phyloP scores from a whole-genome alignment of 2,329 filamentous ascomycete species.

The Lecanicillium sp. region DNA sequence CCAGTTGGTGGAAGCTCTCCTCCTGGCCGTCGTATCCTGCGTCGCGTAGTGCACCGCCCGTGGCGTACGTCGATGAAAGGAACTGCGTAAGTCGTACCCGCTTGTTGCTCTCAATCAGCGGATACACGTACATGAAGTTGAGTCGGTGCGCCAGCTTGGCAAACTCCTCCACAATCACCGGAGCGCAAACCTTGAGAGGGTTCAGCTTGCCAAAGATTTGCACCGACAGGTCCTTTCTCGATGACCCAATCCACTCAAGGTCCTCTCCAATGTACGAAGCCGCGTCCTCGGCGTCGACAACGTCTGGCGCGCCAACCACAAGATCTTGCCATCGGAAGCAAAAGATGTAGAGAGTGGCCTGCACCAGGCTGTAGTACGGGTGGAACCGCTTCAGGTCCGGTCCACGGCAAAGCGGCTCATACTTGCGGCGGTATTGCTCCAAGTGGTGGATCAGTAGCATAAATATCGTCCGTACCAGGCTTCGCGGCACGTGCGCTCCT shows the following conservation, averaged over 20 bases:
- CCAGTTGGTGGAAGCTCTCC: slow-evolving; percentile 76
- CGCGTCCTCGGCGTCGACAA: slow-evolving; percentile 54
- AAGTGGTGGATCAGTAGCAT: slow-evolving; percentile 70
- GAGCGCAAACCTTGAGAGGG: slow-evolving; percentile 89
- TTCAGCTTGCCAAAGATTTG: slow-evolving; percentile 88
- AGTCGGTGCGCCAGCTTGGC: slow-evolving; percentile 81
- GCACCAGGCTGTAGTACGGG: slow-evolving; percentile 80
- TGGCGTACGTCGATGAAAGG: slow-evolving; percentile 48
- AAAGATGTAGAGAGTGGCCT: slow-evolving; percentile 88
- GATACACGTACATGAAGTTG: slow-evolving; percentile 81
- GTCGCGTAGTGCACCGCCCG: slow-evolving; percentile 47
- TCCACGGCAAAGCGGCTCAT: slow-evolving; percentile 68
- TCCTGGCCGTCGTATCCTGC: slow-evolving; percentile 44
- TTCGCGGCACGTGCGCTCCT: slow-evolving; percentile 70
- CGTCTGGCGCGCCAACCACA: slow-evolving; percentile 53
- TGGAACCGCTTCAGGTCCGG: slow-evolving; percentile 80
- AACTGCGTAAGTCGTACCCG: slow-evolving; percentile 71
- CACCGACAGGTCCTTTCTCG: slow-evolving; percentile 65
- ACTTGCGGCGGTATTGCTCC: slow-evolving; percentile 62
- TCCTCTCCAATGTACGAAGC: slow-evolving; percentile 59
- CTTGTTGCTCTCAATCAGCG: slow-evolving; percentile 87
- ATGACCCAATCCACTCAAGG: slow-evolving; percentile 66
- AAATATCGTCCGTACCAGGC: slow-evolving; percentile 77
- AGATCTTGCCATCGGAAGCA: slow-evolving; percentile 97
- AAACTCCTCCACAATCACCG: slow-evolving; percentile 84